Evolutionary conservation across 805 yeast species (phyloP), one percentile per base, ranked within the genome.

Genomic region (Candida ponderosae): DNA sequence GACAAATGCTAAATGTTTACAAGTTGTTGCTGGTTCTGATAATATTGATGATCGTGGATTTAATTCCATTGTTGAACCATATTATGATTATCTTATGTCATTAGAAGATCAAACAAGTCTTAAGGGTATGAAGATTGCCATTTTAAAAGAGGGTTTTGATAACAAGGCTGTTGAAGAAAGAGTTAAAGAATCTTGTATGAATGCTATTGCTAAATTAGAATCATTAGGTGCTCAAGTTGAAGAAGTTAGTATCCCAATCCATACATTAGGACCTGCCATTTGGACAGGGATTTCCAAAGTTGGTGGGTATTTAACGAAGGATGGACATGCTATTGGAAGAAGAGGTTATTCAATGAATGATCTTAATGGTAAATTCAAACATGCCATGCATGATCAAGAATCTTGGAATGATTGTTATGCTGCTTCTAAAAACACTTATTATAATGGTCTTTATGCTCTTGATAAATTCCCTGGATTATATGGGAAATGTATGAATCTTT

Each of bases 11-110:
- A 40, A 45, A 32, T 37, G 51, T 27, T 49, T 60, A 18, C 53
- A 56, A 37, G 63, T 44, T 18, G 44, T 63, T 33, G 63, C 68
- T 13, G 68, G 67, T 3, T 43, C 47, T 15, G 67, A 62, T 42
- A 60, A 53, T 11, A 46, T 54, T 33, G 66, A 63, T 36, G 65
- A 60, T 40, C 47, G 61, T 17, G 53, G 54, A 30, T 41, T 50
- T 18, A 41, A 37, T 14, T 32, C 37, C 18, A 33, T 35, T 32
- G 53, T 52, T 14, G 48, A 51, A 10, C 56, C 60, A 2, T 54
- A 57, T 34, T 50, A 49, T 32, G 50, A 46, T 26, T 44, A 38
- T 16, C 32, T 39, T 28, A 19, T 38, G 29, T 38, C 34, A 13
- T 40, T 37, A 40, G 27, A 24, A 9, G 27, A 24, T 24, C 48